Evolutionary conservation across 345 rosid species (phyloP), one percentile per base, ranked within the genome.

Genomic region (Anastatica hierochuntica): DNA sequence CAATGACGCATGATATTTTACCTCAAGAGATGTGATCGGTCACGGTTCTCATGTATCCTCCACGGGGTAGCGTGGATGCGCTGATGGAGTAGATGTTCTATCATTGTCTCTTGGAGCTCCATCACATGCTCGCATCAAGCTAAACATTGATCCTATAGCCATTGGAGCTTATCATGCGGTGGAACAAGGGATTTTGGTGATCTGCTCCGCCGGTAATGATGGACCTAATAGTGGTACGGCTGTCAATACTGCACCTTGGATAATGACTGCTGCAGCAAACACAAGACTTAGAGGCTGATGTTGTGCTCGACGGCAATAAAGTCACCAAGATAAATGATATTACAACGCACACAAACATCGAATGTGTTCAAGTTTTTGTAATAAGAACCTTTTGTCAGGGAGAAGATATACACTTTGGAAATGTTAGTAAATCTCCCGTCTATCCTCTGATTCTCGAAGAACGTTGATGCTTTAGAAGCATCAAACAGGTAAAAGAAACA

Each of bases 31-130:
- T 53, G 52, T 14, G 37, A 34, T 68, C 6, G 96, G 97, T 43
- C 97, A 90, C 44, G 96, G 96, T 12, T 77, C 92, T 45, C 96
- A 86, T 20, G 79, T 74, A 20, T 81, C 94, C 2, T 68, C 94
- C 17, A 89, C 85, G 97, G 97, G 21, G 64, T 47, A n/a, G 61
- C 35, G 34, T 6, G 97, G 95, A 17, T 85, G 97, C 68, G 10
- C 45, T 2, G 94, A 90, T 45, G 84, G 88, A 0, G 94, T 85
- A 1, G 82, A 86, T 56, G 68, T 85, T 17, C 52, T 86, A 14
- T 85, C 95, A 3, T n/a, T 85, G 12, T 90, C 97, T 12, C 76
- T 83, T 4, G 97, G 97, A 45, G 63, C 79, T 30, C 35, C 80
- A 0, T 46, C 85, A 2, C 30, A 59, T n/a, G 16, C 57, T 11